A percentile compares a stretch with the other conserved stretches of the same genome.
Conservation (phyloP, 2,329 filamentous ascomycete species). For the Penicillium sp. region DNA sequence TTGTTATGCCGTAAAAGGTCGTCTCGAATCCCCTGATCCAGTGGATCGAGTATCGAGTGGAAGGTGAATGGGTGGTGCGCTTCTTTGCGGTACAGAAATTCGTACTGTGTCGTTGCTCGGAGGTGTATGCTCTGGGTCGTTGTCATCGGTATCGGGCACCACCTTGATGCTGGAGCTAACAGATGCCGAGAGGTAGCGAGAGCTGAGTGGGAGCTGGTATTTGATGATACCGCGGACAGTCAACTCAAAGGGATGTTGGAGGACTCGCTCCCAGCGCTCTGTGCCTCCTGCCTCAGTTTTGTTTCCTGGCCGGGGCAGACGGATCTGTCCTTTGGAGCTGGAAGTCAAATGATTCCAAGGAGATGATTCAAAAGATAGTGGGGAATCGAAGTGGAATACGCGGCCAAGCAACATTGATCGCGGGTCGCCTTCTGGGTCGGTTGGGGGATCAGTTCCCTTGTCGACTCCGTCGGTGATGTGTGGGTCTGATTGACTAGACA, state of each 20-base stretch:
- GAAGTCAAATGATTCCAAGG: constrained; percentile 74
- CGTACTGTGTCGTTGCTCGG: constrained; percentile 30
- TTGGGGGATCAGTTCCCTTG: constrained; percentile 61
- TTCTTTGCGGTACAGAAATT: constrained; percentile 13
- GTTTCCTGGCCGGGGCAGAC: constrained; percentile 80
- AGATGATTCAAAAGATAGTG: constrained; percentile 83
- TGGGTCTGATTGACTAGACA: constrained; percentile 11
- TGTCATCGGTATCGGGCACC: constrained; percentile 35
- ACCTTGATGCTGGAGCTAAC: constrained; percentile 44
- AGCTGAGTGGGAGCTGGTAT: constrained; percentile 66
- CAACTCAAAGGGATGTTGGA: constrained; percentile 89
- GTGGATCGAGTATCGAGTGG: constrained; percentile 11
- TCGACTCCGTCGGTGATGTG: constrained; percentile 43
- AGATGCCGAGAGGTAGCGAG: constrained; percentile 51
- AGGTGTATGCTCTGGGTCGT: constrained; percentile 16
- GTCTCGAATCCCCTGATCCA: constrained; percentile 16
- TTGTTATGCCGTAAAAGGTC: constrained; percentile 31
- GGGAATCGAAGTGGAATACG: constrained; percentile 81
- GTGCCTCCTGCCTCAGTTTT: constrained; percentile 77
- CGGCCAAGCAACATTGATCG: constrained; percentile 91
- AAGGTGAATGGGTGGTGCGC: constrained; percentile 5
- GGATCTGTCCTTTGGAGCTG: constrained; percentile 76
- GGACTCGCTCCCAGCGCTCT: constrained; percentile 83
- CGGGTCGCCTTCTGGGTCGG: constrained; percentile 53
- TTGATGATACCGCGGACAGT: constrained; percentile 88